Evolutionary conservation across 257 asterid species (phyloP), one percentile per base, ranked within the genome.

Genomic region (Nicotiana attenuata): DNA sequence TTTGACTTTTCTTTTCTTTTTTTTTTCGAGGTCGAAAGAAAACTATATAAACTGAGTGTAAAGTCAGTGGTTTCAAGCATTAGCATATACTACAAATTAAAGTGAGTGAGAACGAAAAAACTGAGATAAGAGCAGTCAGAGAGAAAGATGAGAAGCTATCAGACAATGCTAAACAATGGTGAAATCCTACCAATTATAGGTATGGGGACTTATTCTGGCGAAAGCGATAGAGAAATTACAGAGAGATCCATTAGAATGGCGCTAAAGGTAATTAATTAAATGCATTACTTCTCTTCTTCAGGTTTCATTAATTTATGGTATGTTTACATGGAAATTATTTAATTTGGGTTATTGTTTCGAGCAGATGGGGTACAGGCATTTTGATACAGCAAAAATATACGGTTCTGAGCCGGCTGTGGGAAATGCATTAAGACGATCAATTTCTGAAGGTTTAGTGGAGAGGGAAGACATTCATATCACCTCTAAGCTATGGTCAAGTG

Each of bases 301-400:
- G 24, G 31, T 24, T 77, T 29, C 0, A 6, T 11, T 20, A 15
- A 10, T 78, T 28, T 20, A 13, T 56, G 29, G 26, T 78, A 33
- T 20, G 1, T 5, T 26, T 10, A 3, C 17, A 22, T 61, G 7
- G 10, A 33, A 5, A 22, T 66, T n/a, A n/a, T n/a, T n/a, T 5
- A 5, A 22, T 3, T 65, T 81, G 76, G 50, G 10, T 2, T 20
- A 52, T 65, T 16, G 10, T 31, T 60, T 79, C 7, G 45, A 19
- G 59, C 91, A 94, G 98, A 87, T 90, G 92, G 97, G 98, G 1
- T 94, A 92, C 81, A 82, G 84, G n/a, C 98, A 93, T 76, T 94
- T 94, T 16, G 98, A 94, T 86, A 93, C 98, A 1, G 98, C 98
- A 1, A 92, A 85, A 55, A 82, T 93, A 69, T 93, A 95, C 45